Conservation (phyloP, 768 basidiomycete species). For the Lactarius quietus region DNA sequence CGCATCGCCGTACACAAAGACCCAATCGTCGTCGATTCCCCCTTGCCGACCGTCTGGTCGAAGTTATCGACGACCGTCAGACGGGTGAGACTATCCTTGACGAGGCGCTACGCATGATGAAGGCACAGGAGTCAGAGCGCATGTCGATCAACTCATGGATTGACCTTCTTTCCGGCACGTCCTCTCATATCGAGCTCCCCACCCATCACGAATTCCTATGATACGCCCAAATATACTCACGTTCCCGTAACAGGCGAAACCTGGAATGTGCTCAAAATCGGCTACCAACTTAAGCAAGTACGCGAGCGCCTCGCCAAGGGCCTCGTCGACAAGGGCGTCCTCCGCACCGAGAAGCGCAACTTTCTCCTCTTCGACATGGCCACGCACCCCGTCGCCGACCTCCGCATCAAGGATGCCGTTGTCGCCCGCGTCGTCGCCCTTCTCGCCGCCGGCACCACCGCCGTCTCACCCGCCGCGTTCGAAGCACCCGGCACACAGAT, state of each 20-base stretch:
- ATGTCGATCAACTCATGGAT: constrained; percentile 91
- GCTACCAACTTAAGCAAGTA: constrained; percentile 97
- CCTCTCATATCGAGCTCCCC: background rate
- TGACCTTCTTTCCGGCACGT: constrained; percentile 88
- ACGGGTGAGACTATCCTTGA: constrained; percentile 97
- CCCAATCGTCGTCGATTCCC: constrained; percentile 70
- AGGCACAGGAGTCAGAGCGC: constrained; percentile 66
- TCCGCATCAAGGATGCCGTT: constrained; percentile 83
- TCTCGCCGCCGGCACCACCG: constrained; percentile 77
- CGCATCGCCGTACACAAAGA: constrained; percentile 91
- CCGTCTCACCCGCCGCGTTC: constrained; percentile 72
- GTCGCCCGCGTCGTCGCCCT: constrained; percentile 72
- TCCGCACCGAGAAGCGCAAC: constrained; percentile 99
- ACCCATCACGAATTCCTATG: background rate
- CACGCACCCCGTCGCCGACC: constrained; percentile 94
- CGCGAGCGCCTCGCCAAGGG: constrained; percentile 96
- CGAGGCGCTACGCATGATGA: constrained; percentile 96
- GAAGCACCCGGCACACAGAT: constrained; percentile 78
- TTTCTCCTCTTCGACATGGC: constrained; percentile 99
- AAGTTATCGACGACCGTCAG: constrained; percentile 87
- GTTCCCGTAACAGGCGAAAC: constrained; percentile 71
- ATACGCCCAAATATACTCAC: background rate
- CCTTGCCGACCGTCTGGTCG: constrained; percentile 77
- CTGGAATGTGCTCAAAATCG: constrained; percentile 99
- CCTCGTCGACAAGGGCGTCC: constrained; percentile 95